These are phyloP conservation scores for Triticum dicoccoides DNA, from an alignment of 176 grass and related monocot genomes.

Conservation along the genomic window DNA sequence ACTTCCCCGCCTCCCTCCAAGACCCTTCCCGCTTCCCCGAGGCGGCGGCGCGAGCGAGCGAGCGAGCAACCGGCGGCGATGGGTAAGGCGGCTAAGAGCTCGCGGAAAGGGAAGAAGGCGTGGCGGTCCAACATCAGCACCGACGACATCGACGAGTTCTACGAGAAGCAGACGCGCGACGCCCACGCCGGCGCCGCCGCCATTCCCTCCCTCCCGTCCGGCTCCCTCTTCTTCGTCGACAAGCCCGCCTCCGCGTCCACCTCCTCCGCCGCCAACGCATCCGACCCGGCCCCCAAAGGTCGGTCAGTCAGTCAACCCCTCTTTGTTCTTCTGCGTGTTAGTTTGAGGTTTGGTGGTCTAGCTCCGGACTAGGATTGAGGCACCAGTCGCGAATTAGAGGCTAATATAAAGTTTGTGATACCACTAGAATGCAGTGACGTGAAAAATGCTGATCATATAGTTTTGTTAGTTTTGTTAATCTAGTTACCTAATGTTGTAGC, in stretches of 20 bases:
- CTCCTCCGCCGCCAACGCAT: not conserved
- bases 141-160: conserved; percentile 79
- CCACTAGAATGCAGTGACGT: not conserved
- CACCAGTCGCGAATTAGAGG: not conserved
- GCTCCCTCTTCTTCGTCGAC: conserved; percentile 77
- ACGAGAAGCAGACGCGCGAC: conserved; percentile 75
- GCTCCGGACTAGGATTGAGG: not conserved
- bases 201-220: conserved; percentile 53
- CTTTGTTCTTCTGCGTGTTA: not conserved
- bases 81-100: conserved; percentile 78
- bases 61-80: conserved; percentile 27
- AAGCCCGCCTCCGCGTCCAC: conserved; percentile 42
- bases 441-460: not conserved
- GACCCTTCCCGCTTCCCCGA: not conserved
- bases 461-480: not conserved
- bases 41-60: conserved; percentile 16
- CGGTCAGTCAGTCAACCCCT: not conserved
- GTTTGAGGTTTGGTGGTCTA: not conserved
- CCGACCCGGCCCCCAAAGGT: conserved; percentile 8
- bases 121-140: conserved; percentile 93
- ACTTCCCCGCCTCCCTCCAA: not conserved
- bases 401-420: not conserved
- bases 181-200: conserved; percentile 52
- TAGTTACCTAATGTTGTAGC: not conserved
- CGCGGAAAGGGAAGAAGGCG: conserved; percentile 96